Conservation (phyloP, 306 rosid species). For the Trichosanthes truncata region DNA sequence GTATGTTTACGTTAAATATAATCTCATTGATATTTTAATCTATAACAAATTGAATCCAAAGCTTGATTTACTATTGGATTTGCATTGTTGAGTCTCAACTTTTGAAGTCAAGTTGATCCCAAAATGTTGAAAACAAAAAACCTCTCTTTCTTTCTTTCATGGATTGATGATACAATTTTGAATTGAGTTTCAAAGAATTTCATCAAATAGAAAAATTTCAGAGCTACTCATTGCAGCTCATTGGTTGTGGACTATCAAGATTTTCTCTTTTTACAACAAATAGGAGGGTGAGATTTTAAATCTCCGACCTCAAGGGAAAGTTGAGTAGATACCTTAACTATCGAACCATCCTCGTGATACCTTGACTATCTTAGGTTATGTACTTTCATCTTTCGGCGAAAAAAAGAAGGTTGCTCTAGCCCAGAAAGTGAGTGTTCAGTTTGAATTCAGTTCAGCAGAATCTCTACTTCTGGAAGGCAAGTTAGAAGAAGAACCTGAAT, state of each 20-base stretch:
- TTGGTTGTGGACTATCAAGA: background rate
- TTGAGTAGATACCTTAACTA: no score
- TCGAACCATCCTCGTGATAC: no score
- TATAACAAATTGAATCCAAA: no score
- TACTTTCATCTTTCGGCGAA: no score
- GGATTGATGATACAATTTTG: background rate
- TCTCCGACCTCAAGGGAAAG: no score
- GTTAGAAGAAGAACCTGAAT: slow-evolving; percentile 33
- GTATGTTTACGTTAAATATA: no score
- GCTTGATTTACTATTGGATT: background rate
- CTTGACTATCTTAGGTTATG: no score
- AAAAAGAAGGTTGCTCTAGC: background rate
- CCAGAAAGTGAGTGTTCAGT: background rate
- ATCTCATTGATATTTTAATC: no score
- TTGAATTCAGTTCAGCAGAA: slow-evolving; percentile 6
- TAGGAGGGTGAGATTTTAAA: no score
- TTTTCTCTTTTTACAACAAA: no score
- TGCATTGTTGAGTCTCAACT: background rate
- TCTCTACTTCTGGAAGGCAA: slow-evolving; percentile 31
- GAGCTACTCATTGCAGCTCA: background rate
- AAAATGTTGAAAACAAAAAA: background rate
- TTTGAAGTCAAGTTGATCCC: background rate
- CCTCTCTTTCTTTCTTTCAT: background rate
- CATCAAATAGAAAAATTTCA: background rate
- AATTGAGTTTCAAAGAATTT: background rate